Evolutionary conservation across 2,329 filamentous ascomycete species (phyloP), one percentile per base, ranked within the genome.

Genomic region (Colletotrichum costaricense): DNA sequence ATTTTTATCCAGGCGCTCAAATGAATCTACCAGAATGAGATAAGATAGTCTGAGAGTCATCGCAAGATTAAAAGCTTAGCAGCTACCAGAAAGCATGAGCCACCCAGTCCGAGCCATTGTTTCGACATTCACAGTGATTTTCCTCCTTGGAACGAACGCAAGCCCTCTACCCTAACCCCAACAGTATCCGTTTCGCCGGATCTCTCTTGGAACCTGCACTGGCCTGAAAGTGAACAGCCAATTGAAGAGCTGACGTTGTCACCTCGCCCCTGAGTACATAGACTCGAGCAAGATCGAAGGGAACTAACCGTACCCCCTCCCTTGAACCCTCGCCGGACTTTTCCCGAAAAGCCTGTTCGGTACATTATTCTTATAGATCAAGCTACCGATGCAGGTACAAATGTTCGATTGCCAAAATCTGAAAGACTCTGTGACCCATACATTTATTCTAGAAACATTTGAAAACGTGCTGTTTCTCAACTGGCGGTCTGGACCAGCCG

Each of bases 111-210:
- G 66, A 64, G 59, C 42, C 55, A 30, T 14, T 54, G 69, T 69
- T 59, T 72, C 69, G 66, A 28, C n/a, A 35, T 54, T 28, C 38
- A 4, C 33, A 8, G 26, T 38, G 28, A 26, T n/a, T 28, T 38
- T 30, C 1, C 26, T 9, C 19, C 11, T 46, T 49, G 22, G 33
- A 69, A 69, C 19, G 54, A 69, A 63, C 58, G 19, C 24, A 60
- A n/a, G 14, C 12, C 38, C 24, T 19, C 56, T 56, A 11, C 63
- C n/a, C 28, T 49, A 26, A 55, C 24, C 33, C 35, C 24, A 12
- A 68, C n/a, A n/a, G 62, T 42, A 28, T 24, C n/a, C 9, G 70
- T 64, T 73, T 73, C 70, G 64, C n/a, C 22, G 8, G 19, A 49
- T 24, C 33, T 8, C 26, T 63, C 38, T 60, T 60, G 3, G 42